Base-by-base conservation (phyloP, 805 yeast genomes). In the Candida namnaoensis region DNA sequence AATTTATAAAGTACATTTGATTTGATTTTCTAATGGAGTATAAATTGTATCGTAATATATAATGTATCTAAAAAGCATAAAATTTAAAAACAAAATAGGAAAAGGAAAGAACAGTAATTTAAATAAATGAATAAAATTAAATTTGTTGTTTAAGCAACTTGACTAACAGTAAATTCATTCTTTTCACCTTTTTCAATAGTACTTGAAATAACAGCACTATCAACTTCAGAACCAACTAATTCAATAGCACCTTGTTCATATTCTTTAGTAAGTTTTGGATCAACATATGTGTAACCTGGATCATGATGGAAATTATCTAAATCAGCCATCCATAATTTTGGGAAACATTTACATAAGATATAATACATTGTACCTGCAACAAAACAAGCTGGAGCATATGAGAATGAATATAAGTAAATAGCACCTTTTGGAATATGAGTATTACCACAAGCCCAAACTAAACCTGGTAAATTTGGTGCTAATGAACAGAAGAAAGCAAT, bases 381-480 rank as follows among this genome's bases (percentile, higher is more conserved):
- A 23, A 71, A 49, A 57, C 77, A 80, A 7, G 91, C 91, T 47
- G 78, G 71, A 45, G 83, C 76, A 62, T 78, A 52, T 9, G 56
- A 51, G 36, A 52, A 43, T 3, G 56, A 52, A 43, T 83, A 87
- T 38, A 87, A 69, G 44, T 74, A 65, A 39, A 75, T 70, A n/a
- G 95, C 95, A 28, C 88, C 93, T 34, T 65, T 61, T 23, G 95
- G 88, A 13, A 85, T 87, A 34, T 50, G 43, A 49, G 71, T 73
- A 19, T 80, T 74, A 32, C 80, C 82, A 14, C 86, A 80, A n/a
- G 85, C 61, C 34, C 61, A 62, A 32, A 64, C 53, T 40, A 64
- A 55, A 34, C 69, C 69, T 13, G 68, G 67, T 42, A 64, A 49
- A 42, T 63, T 62, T 33, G 69, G 69, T 13, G 60, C 63, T 38